Evolutionary conservation across 2,329 filamentous ascomycete genomes (phyloP).

Genomic region (Fusarium phyllophilum): DNA sequence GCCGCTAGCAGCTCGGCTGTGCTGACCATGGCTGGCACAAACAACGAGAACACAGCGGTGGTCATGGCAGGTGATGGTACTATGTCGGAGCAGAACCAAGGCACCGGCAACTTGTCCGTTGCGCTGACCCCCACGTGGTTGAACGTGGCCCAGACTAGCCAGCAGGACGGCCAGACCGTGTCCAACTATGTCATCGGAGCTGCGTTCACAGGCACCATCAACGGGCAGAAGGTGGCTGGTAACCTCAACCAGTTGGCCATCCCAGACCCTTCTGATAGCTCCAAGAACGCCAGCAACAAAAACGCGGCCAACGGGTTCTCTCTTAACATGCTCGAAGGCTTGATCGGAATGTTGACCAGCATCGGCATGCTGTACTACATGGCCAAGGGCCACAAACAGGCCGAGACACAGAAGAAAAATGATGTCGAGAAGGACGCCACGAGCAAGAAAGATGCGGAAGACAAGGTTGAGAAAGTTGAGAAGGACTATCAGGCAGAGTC

Average conservation of each 20-base stretch:
- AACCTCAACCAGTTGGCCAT: neutral
- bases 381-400: neutral
- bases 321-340: neutral
- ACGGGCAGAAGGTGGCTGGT: neutral
- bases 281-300: neutral
- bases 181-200: neutral
- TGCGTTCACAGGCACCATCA: neutral
- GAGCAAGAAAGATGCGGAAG: neutral
- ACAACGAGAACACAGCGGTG: neutral
- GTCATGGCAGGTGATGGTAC: neutral
- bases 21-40: neutral
- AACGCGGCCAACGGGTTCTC: neutral
- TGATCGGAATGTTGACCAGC: neutral
- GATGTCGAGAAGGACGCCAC: neutral
- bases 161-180: neutral
- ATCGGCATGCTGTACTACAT: neutral
- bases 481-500: neutral
- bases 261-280: neutral
- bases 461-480: neutral
- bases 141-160: neutral
- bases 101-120: neutral
- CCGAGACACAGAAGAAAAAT: neutral
- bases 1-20: neutral
- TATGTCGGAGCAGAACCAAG: neutral
- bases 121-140: rapidly evolving